Conservation (phyloP, 257 asterid genomes). For the Dorcoceras hygrometricum region DNA sequence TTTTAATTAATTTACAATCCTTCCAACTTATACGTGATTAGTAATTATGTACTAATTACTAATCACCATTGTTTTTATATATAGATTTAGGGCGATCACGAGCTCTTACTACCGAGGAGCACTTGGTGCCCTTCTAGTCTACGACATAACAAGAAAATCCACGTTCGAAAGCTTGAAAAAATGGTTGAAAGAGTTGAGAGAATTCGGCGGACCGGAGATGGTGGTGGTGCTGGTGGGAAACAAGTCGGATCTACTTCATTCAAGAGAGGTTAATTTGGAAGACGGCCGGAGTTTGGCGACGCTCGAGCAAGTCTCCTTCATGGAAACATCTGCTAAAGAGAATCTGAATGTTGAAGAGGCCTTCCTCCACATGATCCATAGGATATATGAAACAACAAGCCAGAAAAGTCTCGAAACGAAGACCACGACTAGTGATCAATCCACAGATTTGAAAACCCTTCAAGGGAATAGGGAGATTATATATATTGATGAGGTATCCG, state of each 20-base stretch:
- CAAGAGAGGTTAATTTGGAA: constrained; percentile 60
- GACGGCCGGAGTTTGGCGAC: constrained; percentile 73
- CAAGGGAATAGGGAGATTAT: constrained; percentile 54
- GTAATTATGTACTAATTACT: too few species aligned
- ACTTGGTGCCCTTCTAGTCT: constrained; percentile 68
- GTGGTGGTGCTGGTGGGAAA: constrained; percentile 82
- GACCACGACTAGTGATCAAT: constrained; percentile 25
- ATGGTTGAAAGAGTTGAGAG: constrained; percentile 70
- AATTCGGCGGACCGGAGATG: constrained; percentile 63
- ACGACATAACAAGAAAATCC: constrained; percentile 64
- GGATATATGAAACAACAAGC: constrained; percentile 51
- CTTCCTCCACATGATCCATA: constrained; percentile 61
- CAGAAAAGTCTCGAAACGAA: constrained; percentile 56
- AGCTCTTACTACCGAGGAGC: constrained; percentile 94
- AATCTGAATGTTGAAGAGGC: constrained; percentile 85
- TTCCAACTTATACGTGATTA: too few species aligned
- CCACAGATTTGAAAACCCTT: constrained; percentile 25
- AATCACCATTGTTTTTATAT: too few species aligned
- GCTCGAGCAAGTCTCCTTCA: constrained; percentile 55
- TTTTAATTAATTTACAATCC: too few species aligned
- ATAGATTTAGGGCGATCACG: constrained; percentile 82
- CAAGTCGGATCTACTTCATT: constrained; percentile 53
- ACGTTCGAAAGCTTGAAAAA: constrained; percentile 63
- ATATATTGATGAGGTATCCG: constrained; percentile 63
- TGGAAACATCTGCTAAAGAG: constrained; percentile 88